These are phyloP conservation scores for Lolium perenne DNA, from an alignment of 176 grass and related monocot genomes.

Conservation along the genomic window DNA sequence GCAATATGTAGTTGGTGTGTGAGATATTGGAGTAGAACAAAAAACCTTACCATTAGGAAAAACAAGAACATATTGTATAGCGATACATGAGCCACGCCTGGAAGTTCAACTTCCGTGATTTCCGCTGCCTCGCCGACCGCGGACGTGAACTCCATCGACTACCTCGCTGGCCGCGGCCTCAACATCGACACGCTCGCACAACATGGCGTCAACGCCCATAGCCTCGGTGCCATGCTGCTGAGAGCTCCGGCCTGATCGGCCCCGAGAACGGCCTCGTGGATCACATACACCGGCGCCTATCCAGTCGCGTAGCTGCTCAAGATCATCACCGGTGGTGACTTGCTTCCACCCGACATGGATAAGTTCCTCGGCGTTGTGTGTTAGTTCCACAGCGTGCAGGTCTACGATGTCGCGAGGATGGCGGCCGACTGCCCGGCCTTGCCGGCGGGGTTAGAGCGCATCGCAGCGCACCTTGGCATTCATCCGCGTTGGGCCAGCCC, in stretches of 20 bases:
- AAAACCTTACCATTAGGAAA: too few species aligned
- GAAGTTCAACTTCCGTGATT: neutral
- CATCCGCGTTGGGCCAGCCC: neutral
- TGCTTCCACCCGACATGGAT: neutral
- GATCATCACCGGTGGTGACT: neutral
- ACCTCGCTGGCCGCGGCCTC: neutral
- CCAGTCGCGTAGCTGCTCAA: slow-evolving; percentile 31
- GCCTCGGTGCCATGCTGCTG: neutral
- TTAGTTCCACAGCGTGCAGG: neutral
- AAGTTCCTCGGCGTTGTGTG: neutral
- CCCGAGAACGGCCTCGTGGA: neutral
- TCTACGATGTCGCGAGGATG: neutral
- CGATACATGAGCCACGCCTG: neutral
- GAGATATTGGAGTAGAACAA: too few species aligned
- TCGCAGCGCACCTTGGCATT: neutral
- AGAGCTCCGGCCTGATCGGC: neutral
- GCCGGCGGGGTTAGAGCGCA: neutral
- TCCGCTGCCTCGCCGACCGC: neutral
- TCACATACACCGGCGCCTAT: slow-evolving; percentile 17
- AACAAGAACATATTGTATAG: too few species aligned
- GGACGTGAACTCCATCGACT: neutral
- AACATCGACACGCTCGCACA: neutral
- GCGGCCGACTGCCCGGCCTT: neutral
- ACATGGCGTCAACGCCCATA: neutral
- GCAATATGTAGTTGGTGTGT: too few species aligned